A percentile compares a stretch with the other conserved stretches of the same genome.
phyloP scores from a whole-genome alignment of 768 basidiomycete species.

The Inosperma sp. region DNA sequence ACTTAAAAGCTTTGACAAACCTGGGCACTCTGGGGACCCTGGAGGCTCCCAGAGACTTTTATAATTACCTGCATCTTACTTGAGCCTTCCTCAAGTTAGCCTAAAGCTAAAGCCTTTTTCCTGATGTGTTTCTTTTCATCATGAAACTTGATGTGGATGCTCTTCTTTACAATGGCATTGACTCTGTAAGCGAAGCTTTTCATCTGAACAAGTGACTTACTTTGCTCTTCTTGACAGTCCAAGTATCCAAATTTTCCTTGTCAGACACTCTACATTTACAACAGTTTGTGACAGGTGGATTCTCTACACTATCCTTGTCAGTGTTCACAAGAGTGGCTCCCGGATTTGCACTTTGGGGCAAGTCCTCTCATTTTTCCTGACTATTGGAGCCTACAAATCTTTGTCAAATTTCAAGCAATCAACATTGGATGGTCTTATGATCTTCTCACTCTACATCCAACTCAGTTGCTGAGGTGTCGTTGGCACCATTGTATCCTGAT shows the following conservation, averaged over 20 bases:
- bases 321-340: not conserved
- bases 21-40: too few species aligned
- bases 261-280: not conserved
- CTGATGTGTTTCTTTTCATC: slow-evolving; percentile 1
- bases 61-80: too few species aligned
- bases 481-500: not conserved
- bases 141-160: slow-evolving; percentile 7
- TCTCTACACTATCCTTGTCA: not conserved
- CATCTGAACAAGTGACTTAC: slow-evolving; percentile 3
- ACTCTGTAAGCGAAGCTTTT: not conserved
- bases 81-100: too few species aligned
- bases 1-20: too few species aligned
- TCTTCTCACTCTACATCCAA: slow-evolving; percentile 1
- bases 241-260: not conserved
- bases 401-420: not conserved
- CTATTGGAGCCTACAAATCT: not conserved
- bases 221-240: slow-evolving; percentile 4
- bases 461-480: slow-evolving; percentile 2
- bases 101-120: too few species aligned
- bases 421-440: not conserved
- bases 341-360: not conserved
- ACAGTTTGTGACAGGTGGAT: slow-evolving; percentile 1
- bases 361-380: not conserved
- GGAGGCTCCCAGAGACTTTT: too few species aligned
- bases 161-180: slow-evolving; percentile 1